Percentiles rank a stretch among this genome's conserved stretches.
These are phyloP conservation scores for Rubia tinctorum DNA, from an alignment of 305 asterid species.

Conservation along the genomic window DNA sequence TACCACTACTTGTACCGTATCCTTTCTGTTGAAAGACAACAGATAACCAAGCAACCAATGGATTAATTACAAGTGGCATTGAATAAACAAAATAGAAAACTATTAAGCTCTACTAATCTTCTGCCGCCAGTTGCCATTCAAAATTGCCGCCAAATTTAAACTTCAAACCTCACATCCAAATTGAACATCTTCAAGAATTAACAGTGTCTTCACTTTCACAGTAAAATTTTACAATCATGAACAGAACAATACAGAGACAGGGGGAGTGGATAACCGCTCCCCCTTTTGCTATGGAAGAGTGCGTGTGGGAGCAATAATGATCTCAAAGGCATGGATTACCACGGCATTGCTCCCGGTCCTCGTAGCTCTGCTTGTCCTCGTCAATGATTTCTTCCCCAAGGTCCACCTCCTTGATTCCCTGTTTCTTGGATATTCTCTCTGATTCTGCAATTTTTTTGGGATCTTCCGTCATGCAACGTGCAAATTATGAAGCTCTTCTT, in stretches of 20 bases:
- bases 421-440: not conserved
- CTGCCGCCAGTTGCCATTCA: no score
- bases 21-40: no score
- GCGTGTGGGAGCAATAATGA: constrained; percentile 30
- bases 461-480: not conserved
- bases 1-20: no score
- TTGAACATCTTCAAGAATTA: no score
- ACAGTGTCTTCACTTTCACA: no score
- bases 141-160: no score
- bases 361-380: constrained; percentile 46
- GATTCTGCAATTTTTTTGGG: constrained; percentile 4
- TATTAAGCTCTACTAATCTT: no score
- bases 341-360: constrained; percentile 67
- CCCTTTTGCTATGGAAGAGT: not conserved
- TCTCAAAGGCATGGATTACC: constrained; percentile 47
- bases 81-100: no score
- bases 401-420: constrained; percentile 23
- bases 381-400: constrained; percentile 52
- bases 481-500: constrained; percentile 8
- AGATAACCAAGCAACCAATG: no score
- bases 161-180: no score
- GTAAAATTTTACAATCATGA: no score
- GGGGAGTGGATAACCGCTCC: not conserved
- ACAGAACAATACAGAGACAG: not conserved
- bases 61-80: no score